Base-by-base conservation (phyloP, 345 rosid species). In the Tarenaya hassleriana region DNA sequence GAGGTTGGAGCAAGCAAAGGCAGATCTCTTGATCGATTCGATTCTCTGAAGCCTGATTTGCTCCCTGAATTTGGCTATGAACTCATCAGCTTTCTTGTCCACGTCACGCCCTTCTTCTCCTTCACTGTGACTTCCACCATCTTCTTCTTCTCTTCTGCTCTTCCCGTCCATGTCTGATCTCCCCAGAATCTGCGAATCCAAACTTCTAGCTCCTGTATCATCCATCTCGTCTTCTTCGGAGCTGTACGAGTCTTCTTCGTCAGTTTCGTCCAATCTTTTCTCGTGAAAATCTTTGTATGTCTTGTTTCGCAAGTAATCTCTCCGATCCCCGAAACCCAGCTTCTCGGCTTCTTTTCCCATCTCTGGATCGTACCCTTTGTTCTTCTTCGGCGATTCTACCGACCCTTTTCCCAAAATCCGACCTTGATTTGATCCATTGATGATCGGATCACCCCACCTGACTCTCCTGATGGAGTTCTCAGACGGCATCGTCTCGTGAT, bases 61-160 rank as follows among this genome's bases (percentile, higher is more conserved):
- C 78, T 94, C 99, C 58, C 99, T 82, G 76, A 88, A 81, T 72
- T 80, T 88, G n/a, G 97, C 90, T 60, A 94, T 94, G 77, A 94
- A 94, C 71, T 86, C 97, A 51, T 77, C 96, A 0, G 99, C 99
- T 52, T 86, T 84, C 89, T 80, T 83, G 49, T 94, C 96, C 11
- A 94, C 99, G 53, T 94, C 99, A 8, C 85, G 86, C 19, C 75
- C 81, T 53, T 60, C 85, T 10, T 76, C 79, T 24, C 61, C 45
- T 15, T 12, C 69, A 41, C 52, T 62, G 44, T 37, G 62, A 56
- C 68, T 55, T 4, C 61, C 61, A 61, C 31, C 46, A 1, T 47
- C 62, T 43, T 46, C 80, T 39, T 16, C 16, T 19, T 43, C 62
- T 34, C 31, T 34, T 12, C 45, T 67, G 5, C 37, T 61, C 1